Evolutionary conservation across 768 basidiomycete species (phyloP), one percentile per base, ranked within the genome.

Genomic region (Leccinum disarticulatum): DNA sequence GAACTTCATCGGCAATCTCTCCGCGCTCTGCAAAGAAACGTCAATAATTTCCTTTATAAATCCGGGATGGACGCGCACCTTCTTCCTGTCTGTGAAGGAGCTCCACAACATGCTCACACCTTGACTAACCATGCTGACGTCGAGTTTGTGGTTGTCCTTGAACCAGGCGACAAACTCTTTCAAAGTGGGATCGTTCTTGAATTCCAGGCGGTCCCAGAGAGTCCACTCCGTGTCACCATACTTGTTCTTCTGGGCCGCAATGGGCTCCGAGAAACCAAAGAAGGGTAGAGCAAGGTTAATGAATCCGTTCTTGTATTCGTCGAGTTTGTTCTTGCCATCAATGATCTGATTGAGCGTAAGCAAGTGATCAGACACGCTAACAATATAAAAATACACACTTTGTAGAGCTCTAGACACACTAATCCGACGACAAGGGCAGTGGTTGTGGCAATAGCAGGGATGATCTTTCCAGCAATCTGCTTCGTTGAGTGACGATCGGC

Each of bases 21-120:
- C 95, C 50, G 93, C 87, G 67, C 89, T 89, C 94, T 96, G n/a
- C 25, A 61, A 59, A 14, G 47, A 50, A 51, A n/a, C 17, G 51
- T 71, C 49, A 61, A 35, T 56, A 53, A 28, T 50, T 43, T 59
- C 28, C 22, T 27, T 54, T 19, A 30, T 33, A 27, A 35, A 3
- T 9, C 47, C 52, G 33, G 52, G 38, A 3, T 36, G 7, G 31
- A 49, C 27, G 56, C 61, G 41, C 46, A 91, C 95, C 90, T 98
- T 98, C 80, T 93, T 93, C 78, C 88, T 91, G 56, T 87, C 89
- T 55, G 93, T 83, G 74, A 96, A 99, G 35, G 91, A 87, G 61
- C 92, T 95, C 94, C 95, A 98, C 33, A 98, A 79, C 95, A 98
- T 96, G 70, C 93, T 95, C 35, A 98, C 95, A 46, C 95, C 96